These are phyloP conservation scores for Mycena alexandri DNA, from an alignment of 768 basidiomycete species.

Conservation along the genomic window DNA sequence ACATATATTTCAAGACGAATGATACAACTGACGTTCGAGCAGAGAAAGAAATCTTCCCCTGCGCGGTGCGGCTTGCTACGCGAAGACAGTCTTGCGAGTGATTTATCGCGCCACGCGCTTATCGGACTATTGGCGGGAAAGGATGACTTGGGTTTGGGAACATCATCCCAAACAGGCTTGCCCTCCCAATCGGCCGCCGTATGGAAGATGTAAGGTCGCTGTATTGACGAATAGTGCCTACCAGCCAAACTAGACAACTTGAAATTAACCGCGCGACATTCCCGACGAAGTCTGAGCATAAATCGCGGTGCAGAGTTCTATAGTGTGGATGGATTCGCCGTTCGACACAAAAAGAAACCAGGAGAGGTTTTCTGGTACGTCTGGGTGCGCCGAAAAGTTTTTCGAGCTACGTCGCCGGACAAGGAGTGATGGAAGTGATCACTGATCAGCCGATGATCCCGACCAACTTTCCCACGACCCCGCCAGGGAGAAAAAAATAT, in stretches of 20 bases:
- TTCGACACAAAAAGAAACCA: too few relatives aligned
- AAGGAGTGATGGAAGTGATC: too few relatives aligned
- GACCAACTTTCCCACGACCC: too few relatives aligned
- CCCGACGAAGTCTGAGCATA: background rate
- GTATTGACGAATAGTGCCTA: conserved; percentile 1
- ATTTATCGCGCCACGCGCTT: conserved; percentile 78
- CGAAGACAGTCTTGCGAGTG: conserved; percentile 57
- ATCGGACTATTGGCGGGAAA: conserved; percentile 71
- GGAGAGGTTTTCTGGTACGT: too few relatives aligned
- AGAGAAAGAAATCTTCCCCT: conserved; percentile 64
- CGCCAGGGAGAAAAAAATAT: too few relatives aligned
- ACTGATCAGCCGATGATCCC: too few relatives aligned
- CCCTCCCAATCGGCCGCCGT: conserved; percentile 84
- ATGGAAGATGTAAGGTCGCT: conserved; percentile 73
- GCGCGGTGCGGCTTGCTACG: conserved; percentile 49
- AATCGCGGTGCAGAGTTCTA: too few relatives aligned
- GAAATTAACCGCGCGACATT: background rate
- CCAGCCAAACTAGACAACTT: background rate
- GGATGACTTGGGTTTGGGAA: conserved; percentile 46
- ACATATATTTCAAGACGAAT: conserved; percentile 8
- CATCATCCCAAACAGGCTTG: conserved; percentile 62
- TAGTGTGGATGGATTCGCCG: too few relatives aligned
- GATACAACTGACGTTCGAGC: conserved; percentile 31
- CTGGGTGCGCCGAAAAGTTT: too few relatives aligned
- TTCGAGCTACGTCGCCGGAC: too few relatives aligned